Conservation (phyloP, 441 rosid species). For the Gossypium schwendimanii region DNA sequence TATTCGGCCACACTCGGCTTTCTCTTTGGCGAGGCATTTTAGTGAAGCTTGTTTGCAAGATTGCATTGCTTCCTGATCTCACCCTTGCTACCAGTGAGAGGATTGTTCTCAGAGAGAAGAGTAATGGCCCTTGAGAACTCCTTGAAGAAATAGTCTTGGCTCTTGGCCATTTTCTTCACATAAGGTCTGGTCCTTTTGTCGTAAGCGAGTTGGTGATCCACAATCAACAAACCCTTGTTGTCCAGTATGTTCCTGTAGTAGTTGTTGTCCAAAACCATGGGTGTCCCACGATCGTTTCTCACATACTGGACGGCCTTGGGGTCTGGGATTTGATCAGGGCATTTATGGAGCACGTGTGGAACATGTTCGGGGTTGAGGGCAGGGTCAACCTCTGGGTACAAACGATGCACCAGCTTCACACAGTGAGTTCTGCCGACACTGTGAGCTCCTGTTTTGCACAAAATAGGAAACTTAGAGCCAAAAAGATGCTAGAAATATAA, state of each 20-base stretch:
- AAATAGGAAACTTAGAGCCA: not conserved
- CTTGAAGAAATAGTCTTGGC: conserved; percentile 81
- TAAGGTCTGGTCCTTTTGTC: conserved; percentile 81
- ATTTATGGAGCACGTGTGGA: conserved; percentile 79
- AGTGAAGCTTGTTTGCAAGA: conserved; percentile 75
- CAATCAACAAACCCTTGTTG: conserved; percentile 79
- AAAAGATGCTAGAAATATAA: not conserved
- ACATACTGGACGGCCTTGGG: conserved; percentile 96
- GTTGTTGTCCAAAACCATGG: conserved; percentile 87
- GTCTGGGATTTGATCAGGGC: conserved; percentile 88
- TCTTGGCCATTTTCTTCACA: conserved; percentile 94
- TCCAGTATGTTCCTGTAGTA: conserved; percentile 90
- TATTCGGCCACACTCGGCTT: conserved; percentile 21
- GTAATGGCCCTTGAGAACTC: conserved; percentile 82
- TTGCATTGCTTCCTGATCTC: conserved; percentile 91
- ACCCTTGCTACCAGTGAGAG: conserved; percentile 78
- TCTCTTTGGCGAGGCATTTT: conserved; percentile 15
- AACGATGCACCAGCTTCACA: conserved; percentile 81
- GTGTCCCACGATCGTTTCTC: conserved; percentile 91
- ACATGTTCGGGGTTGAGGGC: conserved; percentile 73
- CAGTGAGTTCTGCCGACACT: conserved; percentile 97
- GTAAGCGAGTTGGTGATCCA: conserved; percentile 83
- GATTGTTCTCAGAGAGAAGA: conserved; percentile 83
- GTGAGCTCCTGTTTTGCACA: conserved; percentile 54
- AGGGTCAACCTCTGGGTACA: conserved; percentile 86